phyloP scores from a whole-genome alignment of 2,329 filamentous ascomycete species.

The Eutypella sp. region DNA sequence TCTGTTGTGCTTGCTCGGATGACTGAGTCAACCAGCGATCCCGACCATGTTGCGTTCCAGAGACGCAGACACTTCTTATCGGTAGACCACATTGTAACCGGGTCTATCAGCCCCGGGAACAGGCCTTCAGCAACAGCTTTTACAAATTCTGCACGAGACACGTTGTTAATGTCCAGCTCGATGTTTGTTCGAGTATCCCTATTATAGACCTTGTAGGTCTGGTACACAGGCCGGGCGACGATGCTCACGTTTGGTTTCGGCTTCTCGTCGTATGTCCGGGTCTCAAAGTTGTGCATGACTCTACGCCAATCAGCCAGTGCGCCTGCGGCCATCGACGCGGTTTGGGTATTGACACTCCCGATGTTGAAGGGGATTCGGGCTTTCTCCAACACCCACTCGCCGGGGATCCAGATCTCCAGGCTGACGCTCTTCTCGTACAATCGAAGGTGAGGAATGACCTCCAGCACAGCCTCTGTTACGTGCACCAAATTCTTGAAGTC shows the following conservation, averaged over 20 bases:
- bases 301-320: conserved; percentile 7
- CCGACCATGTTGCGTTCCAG: conserved; percentile 3
- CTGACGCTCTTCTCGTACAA: conserved; percentile 1
- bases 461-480: conserved; percentile 1
- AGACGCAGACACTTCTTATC: conserved; percentile 8
- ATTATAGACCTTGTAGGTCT: conserved; percentile 10
- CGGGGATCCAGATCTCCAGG: conserved; percentile 17
- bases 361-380: no score
- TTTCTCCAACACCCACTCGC: conserved; percentile 10
- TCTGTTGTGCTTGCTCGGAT: conserved; percentile 19
- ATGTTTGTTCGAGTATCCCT: neutral
- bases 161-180: conserved; percentile 1
- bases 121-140: conserved; percentile 1
- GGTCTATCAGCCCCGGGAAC: neutral
- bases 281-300: neutral
- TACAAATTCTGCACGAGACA: conserved; percentile 4
- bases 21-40: conserved; percentile 8
- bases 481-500: conserved; percentile 3
- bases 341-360: no score
- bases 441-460: neutral
- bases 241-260: conserved; percentile 6
- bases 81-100: neutral
- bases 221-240: conserved; percentile 15
- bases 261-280: neutral
- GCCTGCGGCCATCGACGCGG: no score